A percentile compares a stretch with the other conserved stretches of the same genome.
Evolutionary conservation across 2,329 filamentous ascomycete species (phyloP).

Genomic region (Kalmusia sp.): DNA sequence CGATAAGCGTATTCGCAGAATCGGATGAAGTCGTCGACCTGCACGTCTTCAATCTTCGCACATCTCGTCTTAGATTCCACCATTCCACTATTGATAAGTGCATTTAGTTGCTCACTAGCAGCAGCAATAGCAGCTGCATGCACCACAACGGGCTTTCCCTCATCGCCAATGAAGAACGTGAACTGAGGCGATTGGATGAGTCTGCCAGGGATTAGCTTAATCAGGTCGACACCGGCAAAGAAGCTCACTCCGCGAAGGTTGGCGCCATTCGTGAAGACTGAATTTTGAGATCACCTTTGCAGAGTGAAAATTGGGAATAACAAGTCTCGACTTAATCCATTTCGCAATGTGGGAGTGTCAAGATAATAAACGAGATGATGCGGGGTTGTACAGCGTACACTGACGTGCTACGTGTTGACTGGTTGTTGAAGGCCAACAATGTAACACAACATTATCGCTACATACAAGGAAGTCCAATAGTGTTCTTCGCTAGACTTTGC

Average conservation of each 20-base stretch:
- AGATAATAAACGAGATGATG: too few species aligned
- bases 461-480: too few species aligned
- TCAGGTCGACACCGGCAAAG: slow-evolving; percentile 7
- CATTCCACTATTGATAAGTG: slow-evolving; percentile 29
- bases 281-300: slow-evolving; percentile 9
- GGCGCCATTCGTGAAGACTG: slow-evolving; percentile 16
- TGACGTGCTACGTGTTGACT: slow-evolving; percentile 12
- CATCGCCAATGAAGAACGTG: slow-evolving; percentile 30
- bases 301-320: slow-evolving; percentile 3
- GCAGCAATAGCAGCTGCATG: slow-evolving; percentile 30
- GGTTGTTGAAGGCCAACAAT: not conserved
- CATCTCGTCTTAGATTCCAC: slow-evolving; percentile 20
- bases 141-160: slow-evolving; percentile 24
- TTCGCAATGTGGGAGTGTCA: slow-evolving; percentile 8
- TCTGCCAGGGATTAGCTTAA: slow-evolving; percentile 21
- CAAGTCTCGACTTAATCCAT: not conserved
- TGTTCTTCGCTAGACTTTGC: too few species aligned
- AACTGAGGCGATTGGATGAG: slow-evolving; percentile 29
- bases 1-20: slow-evolving; percentile 32
- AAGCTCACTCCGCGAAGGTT: slow-evolving; percentile 26
- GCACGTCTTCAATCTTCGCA: slow-evolving; percentile 18
- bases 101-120: slow-evolving; percentile 19
- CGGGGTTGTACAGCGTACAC: slow-evolving; percentile 11
- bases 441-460: slow-evolving; percentile 9
- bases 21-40: slow-evolving; percentile 29